These are phyloP conservation scores for Calonectria pteridis DNA, from an alignment of 2,329 filamentous ascomycete species.

Conservation along the genomic window DNA sequence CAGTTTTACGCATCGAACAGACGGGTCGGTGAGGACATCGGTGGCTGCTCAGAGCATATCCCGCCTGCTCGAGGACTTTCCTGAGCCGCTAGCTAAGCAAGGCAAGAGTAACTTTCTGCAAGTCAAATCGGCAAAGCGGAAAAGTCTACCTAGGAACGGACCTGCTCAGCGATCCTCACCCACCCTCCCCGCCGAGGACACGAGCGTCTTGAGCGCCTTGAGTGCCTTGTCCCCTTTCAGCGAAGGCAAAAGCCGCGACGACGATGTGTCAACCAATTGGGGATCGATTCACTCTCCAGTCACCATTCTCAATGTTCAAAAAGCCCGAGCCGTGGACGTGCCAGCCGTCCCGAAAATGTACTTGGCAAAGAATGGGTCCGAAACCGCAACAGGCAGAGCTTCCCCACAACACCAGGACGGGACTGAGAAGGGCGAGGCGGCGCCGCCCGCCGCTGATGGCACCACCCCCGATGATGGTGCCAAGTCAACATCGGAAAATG, in stretches of 20 bases:
- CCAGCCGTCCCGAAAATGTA: slow-evolving; percentile 29
- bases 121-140: slow-evolving; percentile 34
- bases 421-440: slow-evolving; percentile 49
- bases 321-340: slow-evolving; percentile 53
- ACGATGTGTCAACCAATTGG: slow-evolving; percentile 61
- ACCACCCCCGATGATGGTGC: slow-evolving; percentile 31
- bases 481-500: slow-evolving; percentile 23
- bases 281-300: slow-evolving; percentile 65
- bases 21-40: slow-evolving; percentile 20
- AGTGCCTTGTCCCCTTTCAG: slow-evolving; percentile 50
- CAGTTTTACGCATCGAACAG: slow-evolving; percentile 8
- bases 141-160: slow-evolving; percentile 40
- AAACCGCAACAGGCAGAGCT: slow-evolving; percentile 25
- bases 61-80: slow-evolving; percentile 24
- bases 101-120: slow-evolving; percentile 27
- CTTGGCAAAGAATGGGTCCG: background rate
- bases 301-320: slow-evolving; percentile 58
- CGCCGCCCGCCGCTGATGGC: slow-evolving; percentile 62
- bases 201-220: slow-evolving; percentile 36
- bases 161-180: slow-evolving; percentile 63
- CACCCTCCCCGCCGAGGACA: slow-evolving; percentile 57
- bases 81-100: slow-evolving; percentile 8
- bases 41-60: slow-evolving; percentile 22
- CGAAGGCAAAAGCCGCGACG: slow-evolving; percentile 51
- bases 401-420: slow-evolving; percentile 43